Base-by-base conservation (phyloP, 1,284 basidiomycete species). In the Papiliotrema laurentii region DNA sequence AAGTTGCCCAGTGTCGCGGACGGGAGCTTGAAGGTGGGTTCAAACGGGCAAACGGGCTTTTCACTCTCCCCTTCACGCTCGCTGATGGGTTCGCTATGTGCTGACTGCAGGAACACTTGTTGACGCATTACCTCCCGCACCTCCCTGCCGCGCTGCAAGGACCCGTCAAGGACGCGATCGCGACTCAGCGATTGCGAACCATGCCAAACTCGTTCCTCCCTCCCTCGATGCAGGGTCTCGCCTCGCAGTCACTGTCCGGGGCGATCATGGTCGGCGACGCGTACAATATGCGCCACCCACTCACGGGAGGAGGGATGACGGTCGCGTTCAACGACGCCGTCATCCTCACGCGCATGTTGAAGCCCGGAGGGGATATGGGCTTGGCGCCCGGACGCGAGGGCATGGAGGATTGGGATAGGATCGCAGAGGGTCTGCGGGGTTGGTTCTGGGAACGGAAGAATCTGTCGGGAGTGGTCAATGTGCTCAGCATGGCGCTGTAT, bases 241-340 rank as follows among this genome's bases (percentile, higher is more conserved):
- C 72, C 73, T 2, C 21, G 71, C 28, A 75, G 77, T 10, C 85
- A 10, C 55, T 69, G 16, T 37, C 43, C 47, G 92, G 93, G 19
- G 84, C 85, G 7, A 79, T 98, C 55, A 81, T 98, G 49, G 79
- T 97, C 35, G 96, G 96, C 4, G 96, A 98, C 71, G 85, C 94
- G 1, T 94, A 92, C 86, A 99, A 98, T 71, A 98, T 98, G 93
- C 86, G 96, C 1, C 96, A 99, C 73, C 94, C 96, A 0, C 79
- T 99, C 11, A 98, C 94, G 0, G 96, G 96, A 10, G 94, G 90
- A 18, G 92, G 92, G 5, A 97, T 97, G 92, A 92, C 89, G 1
- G 91, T 94, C 37, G 90, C 89, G 2, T 78, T 96, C 49, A 80
- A 84, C 66, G 92, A 96, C 60, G 86, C 87, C 14, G 83, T 90